Conservation (phyloP, 164 flowering plant genomes). For the Aristolochia contorta region DNA sequence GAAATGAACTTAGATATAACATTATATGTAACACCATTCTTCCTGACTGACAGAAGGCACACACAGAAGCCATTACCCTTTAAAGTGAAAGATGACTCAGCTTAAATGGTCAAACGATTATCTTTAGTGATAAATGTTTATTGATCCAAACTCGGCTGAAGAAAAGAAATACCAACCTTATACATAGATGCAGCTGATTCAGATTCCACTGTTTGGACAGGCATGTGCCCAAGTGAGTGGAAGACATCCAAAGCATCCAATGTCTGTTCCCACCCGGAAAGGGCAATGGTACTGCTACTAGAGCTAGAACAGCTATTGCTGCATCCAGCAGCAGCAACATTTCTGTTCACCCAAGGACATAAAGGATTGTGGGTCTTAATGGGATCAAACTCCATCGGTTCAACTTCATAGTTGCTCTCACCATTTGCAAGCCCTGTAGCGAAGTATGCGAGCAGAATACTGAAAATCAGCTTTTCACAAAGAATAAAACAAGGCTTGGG, state of each 20-base stretch:
- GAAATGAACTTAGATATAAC: too few relatives aligned
- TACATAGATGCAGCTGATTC: constrained; percentile 93
- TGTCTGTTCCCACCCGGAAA: constrained; percentile 94
- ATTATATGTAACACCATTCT: too few relatives aligned
- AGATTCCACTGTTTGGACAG: constrained; percentile 60
- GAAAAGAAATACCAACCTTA: constrained; percentile 42
- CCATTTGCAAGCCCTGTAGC: constrained; percentile 71
- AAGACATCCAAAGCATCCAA: constrained; percentile 86
- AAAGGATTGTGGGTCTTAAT: constrained; percentile 70
- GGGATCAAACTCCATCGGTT: constrained; percentile 76
- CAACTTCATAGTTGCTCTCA: constrained; percentile 80
- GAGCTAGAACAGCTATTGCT: constrained; percentile 38
- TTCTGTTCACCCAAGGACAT: constrained; percentile 99
- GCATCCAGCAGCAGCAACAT: constrained; percentile 96
- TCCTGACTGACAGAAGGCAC: too few relatives aligned
- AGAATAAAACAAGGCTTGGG: too few relatives aligned
- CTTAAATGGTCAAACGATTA: neutral
- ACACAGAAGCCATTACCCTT: too few relatives aligned
- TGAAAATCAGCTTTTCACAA: too few relatives aligned
- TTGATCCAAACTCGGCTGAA: neutral
- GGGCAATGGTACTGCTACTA: constrained; percentile 39
- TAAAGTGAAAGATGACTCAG: too few relatives aligned
- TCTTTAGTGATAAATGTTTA: neutral
- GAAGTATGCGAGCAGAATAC: neutral
- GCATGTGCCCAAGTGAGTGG: constrained; percentile 50